Base-by-base conservation (phyloP, 2,329 filamentous ascomycete genomes). In the Aspergillus quadricinctus region DNA sequence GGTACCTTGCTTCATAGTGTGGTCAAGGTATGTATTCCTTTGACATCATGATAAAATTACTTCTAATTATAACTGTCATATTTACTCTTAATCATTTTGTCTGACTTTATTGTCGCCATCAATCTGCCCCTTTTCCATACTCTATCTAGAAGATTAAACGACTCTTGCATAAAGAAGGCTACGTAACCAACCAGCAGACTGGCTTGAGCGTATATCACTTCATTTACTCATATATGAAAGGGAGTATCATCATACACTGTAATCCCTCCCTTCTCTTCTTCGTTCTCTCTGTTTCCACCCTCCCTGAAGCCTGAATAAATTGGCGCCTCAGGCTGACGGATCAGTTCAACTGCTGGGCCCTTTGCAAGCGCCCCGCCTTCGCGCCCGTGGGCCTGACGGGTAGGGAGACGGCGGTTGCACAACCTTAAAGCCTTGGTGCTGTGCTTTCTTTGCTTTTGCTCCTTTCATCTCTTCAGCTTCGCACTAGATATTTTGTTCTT, bases 321-420 rank as follows among this genome's bases (percentile, higher is more conserved):
- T 55, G 29, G 48, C 37, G 49, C 53, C 49, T 51, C 53, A 53
- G 55, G 28, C 45, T 53, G 37, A 48, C 29, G 21, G 45, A 25
- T 37, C 31, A 25, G n/a, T 45, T 25, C 10, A 10, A 14, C 23
- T 23, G 5, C 21, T 23, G 43, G 21, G 19, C 21, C 43, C 57
- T 53, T 45, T 49, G 48, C 57, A 60, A 53, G 59, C 58, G 57
- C 61, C 61, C 60, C 59, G 61, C 59, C 61, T 56, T 59, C 53
- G 53, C 55, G 57, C 59, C 61, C 62, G 62, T 64, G 62, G 62
- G 57, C 62, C 62, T 55, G 63, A 64, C 62, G 58, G 63, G 61
- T 54, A 60, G 57, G 51, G 61, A 60, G 57, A 62, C 58, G 58
- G 62, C 63, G 57, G 62, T 61, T 61, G 59, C 59, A 60, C 62